Conservation (phyloP, 495 filamentous ascomycete species). For the Penicillium daleae region DNA sequence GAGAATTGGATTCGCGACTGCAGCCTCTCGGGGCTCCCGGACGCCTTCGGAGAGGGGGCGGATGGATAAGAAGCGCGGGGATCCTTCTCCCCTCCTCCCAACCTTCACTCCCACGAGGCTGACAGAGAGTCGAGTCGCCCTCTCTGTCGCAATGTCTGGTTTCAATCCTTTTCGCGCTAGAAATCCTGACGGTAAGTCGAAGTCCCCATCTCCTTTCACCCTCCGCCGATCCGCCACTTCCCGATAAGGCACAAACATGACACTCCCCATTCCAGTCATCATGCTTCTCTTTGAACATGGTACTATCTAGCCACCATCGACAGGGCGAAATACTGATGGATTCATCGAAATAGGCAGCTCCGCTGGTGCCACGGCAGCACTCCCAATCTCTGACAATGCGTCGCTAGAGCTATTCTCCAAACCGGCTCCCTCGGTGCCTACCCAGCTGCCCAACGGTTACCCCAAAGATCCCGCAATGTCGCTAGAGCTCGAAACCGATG, state of each 20-base stretch:
- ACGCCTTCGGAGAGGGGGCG: constrained; percentile 35
- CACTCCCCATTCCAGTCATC: constrained; percentile 6
- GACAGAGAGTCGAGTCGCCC: constrained; percentile 22
- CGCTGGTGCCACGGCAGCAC: constrained; percentile 6
- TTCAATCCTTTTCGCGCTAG: constrained; percentile 61
- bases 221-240: constrained; percentile 17
- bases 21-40: constrained; percentile 37
- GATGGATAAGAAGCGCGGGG: constrained; percentile 37
- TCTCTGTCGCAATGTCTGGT: constrained; percentile 54
- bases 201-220: constrained; percentile 10
- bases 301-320: not conserved
- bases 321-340: constrained; percentile 11
- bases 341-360: constrained; percentile 18
- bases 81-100: constrained; percentile 22
- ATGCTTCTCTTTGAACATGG: not conserved
- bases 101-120: constrained; percentile 21
- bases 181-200: constrained; percentile 41
- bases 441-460: constrained; percentile 22
- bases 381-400: not conserved
- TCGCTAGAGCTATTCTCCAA: constrained; percentile 9
- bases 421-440: constrained; percentile 2
- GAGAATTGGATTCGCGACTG: constrained; percentile 10
- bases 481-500: constrained; percentile 28
- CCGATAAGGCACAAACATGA: constrained; percentile 25
- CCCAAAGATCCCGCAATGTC: constrained; percentile 27